A percentile compares a stretch with the other conserved stretches of the same genome.
phyloP scores from a whole-genome alignment of 2,329 filamentous ascomycete genomes.

The Graphium sp. region DNA sequence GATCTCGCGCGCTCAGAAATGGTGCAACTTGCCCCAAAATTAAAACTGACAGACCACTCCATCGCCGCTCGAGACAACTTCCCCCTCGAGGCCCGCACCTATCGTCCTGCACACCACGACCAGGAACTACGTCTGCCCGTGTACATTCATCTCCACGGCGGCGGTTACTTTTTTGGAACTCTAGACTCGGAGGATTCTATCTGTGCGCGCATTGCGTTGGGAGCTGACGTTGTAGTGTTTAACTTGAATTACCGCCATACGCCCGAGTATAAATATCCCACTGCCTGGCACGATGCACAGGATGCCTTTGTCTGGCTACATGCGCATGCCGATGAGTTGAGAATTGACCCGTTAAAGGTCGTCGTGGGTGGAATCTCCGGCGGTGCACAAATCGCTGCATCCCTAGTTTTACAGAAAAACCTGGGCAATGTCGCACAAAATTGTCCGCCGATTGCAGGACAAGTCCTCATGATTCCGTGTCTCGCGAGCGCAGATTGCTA shows the following conservation, averaged over 20 bases:
- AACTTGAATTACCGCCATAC: constrained; percentile 44
- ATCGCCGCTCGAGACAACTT: constrained; percentile 26
- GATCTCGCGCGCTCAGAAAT: constrained; percentile 13
- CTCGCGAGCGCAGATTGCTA: constrained; percentile 15
- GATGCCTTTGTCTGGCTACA: constrained; percentile 39
- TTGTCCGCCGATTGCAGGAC: constrained; percentile 23
- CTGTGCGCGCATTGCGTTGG: constrained; percentile 28
- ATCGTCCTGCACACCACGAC: constrained; percentile 18
- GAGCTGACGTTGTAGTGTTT: constrained; percentile 24
- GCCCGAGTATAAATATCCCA: constrained; percentile 33
- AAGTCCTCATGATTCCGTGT: constrained; percentile 31
- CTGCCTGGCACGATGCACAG: constrained; percentile 31
- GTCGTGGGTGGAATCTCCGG: constrained; percentile 31
- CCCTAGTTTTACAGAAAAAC: constrained; percentile 19
- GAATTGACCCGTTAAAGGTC: constrained; percentile 18
- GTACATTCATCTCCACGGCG: constrained; percentile 35
- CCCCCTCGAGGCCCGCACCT: constrained; percentile 25
- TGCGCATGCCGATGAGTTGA: constrained; percentile 18
- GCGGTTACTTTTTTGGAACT: constrained; percentile 38
- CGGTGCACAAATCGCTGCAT: constrained; percentile 23
- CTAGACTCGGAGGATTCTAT: constrained; percentile 32
- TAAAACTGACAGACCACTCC: constrained; percentile 16
- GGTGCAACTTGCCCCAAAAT: constrained; percentile 8
- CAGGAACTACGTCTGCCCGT: constrained; percentile 23
- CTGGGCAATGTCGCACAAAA: constrained; percentile 8